Conservation (phyloP, 148 eudicot species). For the Suaeda aralocaspica region DNA sequence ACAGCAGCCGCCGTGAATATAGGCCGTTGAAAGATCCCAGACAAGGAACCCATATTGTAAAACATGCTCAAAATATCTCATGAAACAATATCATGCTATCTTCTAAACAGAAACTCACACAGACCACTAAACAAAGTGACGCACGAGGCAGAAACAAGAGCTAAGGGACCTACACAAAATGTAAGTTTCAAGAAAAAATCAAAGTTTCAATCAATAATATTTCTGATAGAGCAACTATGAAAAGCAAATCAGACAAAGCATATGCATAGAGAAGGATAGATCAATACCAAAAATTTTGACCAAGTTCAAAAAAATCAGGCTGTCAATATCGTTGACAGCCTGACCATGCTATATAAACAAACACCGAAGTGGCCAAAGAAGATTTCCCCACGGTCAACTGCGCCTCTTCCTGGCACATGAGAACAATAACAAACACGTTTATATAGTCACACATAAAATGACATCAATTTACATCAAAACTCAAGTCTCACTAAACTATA, state of each 20-base stretch:
- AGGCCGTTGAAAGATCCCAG: constrained; percentile 72
- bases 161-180: constrained; percentile 33
- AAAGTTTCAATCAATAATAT: background rate
- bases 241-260: constrained; percentile 11
- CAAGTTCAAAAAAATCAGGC: constrained; percentile 35
- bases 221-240: background rate
- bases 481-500: background rate
- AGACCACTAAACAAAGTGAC: constrained; percentile 12
- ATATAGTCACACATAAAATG: too few relatives aligned
- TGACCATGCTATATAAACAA: constrained; percentile 22
- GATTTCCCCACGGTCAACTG: constrained; percentile 18
- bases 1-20: constrained; percentile 79
- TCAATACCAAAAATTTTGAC: constrained; percentile 15
- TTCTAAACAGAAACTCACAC: constrained; percentile 8
- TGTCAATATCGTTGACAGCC: constrained; percentile 54
- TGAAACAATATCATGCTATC: constrained; percentile 23
- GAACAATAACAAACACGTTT: constrained; percentile 26
- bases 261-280: constrained; percentile 13
- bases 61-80: constrained; percentile 37
- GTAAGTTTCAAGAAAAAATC: constrained; percentile 6
- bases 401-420: constrained; percentile 24
- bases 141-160: constrained; percentile 1
- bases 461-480: background rate
- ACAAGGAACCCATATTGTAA: constrained; percentile 54
- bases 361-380: constrained; percentile 4